Evolutionary conservation across 257 asterid genomes (phyloP).

Genomic region (Primulina tabacum): DNA sequence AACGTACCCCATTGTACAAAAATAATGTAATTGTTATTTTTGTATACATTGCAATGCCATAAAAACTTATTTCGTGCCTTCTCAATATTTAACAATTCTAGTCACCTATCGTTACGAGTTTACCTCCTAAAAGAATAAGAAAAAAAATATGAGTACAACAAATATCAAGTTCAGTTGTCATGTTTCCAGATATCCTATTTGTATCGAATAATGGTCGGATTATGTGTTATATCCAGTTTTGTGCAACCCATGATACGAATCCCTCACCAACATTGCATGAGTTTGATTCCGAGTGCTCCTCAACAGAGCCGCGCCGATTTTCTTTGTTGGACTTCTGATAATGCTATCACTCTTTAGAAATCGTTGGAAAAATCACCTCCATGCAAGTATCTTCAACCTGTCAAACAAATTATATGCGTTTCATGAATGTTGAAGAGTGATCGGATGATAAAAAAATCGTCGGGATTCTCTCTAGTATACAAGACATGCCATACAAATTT

Average conservation of each 20-base stretch:
- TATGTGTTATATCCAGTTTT: not conserved
- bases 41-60: too few species aligned
- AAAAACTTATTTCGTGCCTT: too few species aligned
- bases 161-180: constrained; percentile 1
- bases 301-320: constrained; percentile 5
- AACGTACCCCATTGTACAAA: not conserved
- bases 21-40: constrained; percentile 15
- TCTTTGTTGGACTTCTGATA: constrained; percentile 4
- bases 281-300: constrained; percentile 6
- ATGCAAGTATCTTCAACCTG: constrained; percentile 24
- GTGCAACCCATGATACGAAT: not conserved
- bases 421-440: not conserved
- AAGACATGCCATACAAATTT: not conserved
- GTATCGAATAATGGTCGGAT: not conserved
- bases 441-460: not conserved
- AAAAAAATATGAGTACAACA: not conserved
- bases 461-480: not conserved
- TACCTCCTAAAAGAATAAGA: too few species aligned
- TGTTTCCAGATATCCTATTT: constrained; percentile 7
- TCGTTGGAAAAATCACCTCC: constrained; percentile 18
- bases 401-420: constrained; percentile 3
- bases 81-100: too few species aligned
- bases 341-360: not conserved
- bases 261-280: not conserved
- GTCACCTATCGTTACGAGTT: too few species aligned